These are phyloP conservation scores for Diaporthe sp. DNA, from an alignment of 2,329 filamentous ascomycete genomes.

Conservation along the genomic window DNA sequence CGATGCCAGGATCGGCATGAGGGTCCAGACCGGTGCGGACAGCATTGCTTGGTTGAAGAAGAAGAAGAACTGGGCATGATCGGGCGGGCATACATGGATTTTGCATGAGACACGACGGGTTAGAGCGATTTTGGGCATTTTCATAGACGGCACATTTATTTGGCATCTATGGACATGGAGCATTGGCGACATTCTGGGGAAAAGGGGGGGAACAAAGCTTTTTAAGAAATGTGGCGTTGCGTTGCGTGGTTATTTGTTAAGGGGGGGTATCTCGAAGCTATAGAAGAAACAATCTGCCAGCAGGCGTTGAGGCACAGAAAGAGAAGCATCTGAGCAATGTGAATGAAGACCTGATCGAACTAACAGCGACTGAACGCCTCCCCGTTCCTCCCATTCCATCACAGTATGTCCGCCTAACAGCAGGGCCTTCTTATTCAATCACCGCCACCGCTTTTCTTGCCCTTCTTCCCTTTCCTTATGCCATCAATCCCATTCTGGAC, in stretches of 20 bases:
- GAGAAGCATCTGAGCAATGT: not conserved
- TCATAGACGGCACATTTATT: not conserved
- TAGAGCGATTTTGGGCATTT: not conserved
- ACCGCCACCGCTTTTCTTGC: slow-evolving; percentile 40
- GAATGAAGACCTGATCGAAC: not conserved
- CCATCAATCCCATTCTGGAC: slow-evolving; percentile 52
- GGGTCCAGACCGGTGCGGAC: slow-evolving; percentile 76
- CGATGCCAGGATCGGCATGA: slow-evolving; percentile 81
- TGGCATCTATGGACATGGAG: not conserved
- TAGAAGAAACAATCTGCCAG: slow-evolving; percentile 3
- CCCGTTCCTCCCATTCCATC: not conserved
- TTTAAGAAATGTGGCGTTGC: not conserved
- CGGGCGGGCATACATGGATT: not conserved
- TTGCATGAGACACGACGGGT: not conserved
- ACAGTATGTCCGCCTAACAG: not conserved
- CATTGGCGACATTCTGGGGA: not conserved
- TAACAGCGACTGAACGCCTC: not conserved
- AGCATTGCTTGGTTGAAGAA: slow-evolving; percentile 69
- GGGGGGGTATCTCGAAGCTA: slow-evolving; percentile 22
- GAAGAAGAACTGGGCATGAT: slow-evolving; percentile 53
- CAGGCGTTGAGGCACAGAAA: not conserved
- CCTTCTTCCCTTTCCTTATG: slow-evolving; percentile 45
- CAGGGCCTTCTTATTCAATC: slow-evolving; percentile 42
- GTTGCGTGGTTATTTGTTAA: not conserved
- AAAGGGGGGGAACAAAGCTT: not conserved